phyloP scores from a whole-genome alignment of 2,329 filamentous ascomycete genomes.

The Exophiala mesophila region DNA sequence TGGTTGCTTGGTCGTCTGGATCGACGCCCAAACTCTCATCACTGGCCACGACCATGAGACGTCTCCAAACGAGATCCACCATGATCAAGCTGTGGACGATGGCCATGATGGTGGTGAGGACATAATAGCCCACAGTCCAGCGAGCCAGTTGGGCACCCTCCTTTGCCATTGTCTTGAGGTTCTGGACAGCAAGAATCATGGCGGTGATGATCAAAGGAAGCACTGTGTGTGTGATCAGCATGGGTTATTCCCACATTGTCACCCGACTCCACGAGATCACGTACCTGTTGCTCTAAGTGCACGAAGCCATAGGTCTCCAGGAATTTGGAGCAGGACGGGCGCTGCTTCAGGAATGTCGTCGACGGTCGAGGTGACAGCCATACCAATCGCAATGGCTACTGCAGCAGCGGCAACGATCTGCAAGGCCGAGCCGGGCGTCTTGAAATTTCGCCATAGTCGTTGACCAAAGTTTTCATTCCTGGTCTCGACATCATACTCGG shows the following conservation, averaged over 20 bases:
- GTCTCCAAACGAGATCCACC: constrained; percentile 43
- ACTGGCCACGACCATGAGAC: constrained; percentile 6
- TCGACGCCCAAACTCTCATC: constrained; percentile 38
- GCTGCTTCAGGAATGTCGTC: constrained; percentile 42
- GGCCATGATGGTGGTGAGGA: constrained; percentile 47
- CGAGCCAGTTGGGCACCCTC: constrained; percentile 43
- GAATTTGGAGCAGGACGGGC: constrained; percentile 43
- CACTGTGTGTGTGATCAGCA: constrained; percentile 32
- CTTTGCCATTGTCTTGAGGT: constrained; percentile 44
- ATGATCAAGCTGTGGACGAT: constrained; percentile 46
- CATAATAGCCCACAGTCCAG: constrained; percentile 49
- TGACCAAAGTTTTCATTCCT: not conserved
- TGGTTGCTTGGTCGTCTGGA: constrained; percentile 27
- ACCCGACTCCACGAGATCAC: no score
- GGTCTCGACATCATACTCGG: not conserved
- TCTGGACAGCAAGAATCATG: constrained; percentile 49
- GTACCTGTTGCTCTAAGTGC: constrained; percentile 46
- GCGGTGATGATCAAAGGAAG: constrained; percentile 50
- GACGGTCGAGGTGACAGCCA: constrained; percentile 42
- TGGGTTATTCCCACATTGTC: no score
- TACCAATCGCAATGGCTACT: constrained; percentile 48
- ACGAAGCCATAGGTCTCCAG: constrained; percentile 48
- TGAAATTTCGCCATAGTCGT: constrained; percentile 22
- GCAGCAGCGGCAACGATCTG: constrained; percentile 49
- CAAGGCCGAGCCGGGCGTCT: constrained; percentile 42